phyloP scores from a whole-genome alignment of 371 early-diverging fungal genomes.

The Zychaea mexicana region DNA sequence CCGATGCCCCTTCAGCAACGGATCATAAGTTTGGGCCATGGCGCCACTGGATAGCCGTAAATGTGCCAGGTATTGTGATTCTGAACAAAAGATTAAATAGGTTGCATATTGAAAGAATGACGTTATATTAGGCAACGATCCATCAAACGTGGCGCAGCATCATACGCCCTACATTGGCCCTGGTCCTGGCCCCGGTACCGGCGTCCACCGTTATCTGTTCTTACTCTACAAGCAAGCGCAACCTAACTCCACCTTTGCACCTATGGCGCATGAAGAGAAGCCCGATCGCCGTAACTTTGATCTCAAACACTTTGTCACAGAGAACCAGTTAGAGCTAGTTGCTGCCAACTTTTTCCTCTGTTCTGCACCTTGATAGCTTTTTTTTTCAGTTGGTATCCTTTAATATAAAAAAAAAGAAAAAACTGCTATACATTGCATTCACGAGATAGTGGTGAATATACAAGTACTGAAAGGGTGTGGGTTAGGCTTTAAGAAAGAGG shows the following conservation, averaged over 20 bases:
- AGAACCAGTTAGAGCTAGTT: constrained; percentile 50
- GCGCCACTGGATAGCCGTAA: constrained; percentile 67
- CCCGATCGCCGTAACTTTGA: constrained; percentile 51
- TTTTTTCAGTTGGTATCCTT: neutral
- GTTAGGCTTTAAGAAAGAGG: too few species aligned
- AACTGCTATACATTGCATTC: too few species aligned
- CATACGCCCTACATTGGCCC: constrained; percentile 60
- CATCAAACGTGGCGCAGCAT: neutral
- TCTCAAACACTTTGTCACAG: constrained; percentile 43
- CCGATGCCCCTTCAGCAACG: constrained; percentile 65
- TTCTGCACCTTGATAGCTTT: neutral
- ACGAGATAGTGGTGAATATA: too few species aligned
- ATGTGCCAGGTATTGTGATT: constrained; percentile 52
- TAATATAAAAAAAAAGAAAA: neutral
- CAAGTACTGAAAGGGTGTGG: too few species aligned
- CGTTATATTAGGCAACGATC: neutral
- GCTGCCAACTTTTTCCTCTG: constrained; percentile 59
- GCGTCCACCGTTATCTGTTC: constrained; percentile 66
- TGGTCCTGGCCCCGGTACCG: constrained; percentile 56
- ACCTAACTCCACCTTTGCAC: constrained; percentile 17
- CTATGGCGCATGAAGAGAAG: constrained; percentile 25
- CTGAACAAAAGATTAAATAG: neutral
- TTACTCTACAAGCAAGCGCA: constrained; percentile 58
- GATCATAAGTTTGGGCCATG: constrained; percentile 57
- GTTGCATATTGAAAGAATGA: too few species aligned